Percentiles rank a stretch among this genome's conserved stretches.
Evolutionary conservation across 1,139 yeast genomes (phyloP).

Genomic region (Hemisphaericaspora lyxosophila): DNA sequence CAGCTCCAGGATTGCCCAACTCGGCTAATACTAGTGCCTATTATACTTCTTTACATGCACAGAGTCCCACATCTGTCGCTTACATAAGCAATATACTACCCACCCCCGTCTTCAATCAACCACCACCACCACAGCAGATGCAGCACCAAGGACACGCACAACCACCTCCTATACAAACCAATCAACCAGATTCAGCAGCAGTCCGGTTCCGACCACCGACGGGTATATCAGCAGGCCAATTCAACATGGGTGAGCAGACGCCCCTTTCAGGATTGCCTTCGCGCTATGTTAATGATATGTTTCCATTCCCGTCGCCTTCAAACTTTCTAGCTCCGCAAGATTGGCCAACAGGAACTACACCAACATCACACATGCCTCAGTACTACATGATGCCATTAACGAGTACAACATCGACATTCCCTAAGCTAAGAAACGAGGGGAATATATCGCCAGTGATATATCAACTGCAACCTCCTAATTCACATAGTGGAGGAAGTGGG

Average conservation of each 20-base stretch:
- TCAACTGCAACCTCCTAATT: constrained; percentile 1
- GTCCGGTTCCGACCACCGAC: constrained; percentile 10
- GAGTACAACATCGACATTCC: constrained; percentile 9
- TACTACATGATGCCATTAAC: constrained; percentile 24
- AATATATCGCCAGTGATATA: constrained; percentile 7
- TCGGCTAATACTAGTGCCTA: constrained; percentile 4
- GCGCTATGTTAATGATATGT: constrained; percentile 52
- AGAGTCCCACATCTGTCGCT: constrained; percentile 32
- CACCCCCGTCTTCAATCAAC: constrained; percentile 38
- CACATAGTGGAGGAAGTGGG: constrained; percentile 1
- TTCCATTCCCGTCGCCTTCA: constrained; percentile 49
- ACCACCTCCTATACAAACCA: constrained; percentile 9
- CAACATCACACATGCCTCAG: constrained; percentile 42
- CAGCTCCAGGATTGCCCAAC: constrained; percentile 39
- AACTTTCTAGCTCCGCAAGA: constrained; percentile 49
- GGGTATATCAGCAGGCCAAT: constrained; percentile 5
- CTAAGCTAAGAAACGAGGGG: constrained; percentile 4
- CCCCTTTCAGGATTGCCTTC: constrained; percentile 46
- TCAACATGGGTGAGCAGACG: constrained; percentile 43
- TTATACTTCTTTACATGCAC: constrained; percentile 17
- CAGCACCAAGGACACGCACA: constrained; percentile 11
- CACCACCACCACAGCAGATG: constrained; percentile 12
- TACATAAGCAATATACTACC: constrained; percentile 29
- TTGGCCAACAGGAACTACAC: constrained; percentile 39
- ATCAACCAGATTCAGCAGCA: constrained; percentile 12